These are phyloP conservation scores for Coemansia sp. DNA, from an alignment of 192 early-diverging fungal species.

Conservation along the genomic window DNA sequence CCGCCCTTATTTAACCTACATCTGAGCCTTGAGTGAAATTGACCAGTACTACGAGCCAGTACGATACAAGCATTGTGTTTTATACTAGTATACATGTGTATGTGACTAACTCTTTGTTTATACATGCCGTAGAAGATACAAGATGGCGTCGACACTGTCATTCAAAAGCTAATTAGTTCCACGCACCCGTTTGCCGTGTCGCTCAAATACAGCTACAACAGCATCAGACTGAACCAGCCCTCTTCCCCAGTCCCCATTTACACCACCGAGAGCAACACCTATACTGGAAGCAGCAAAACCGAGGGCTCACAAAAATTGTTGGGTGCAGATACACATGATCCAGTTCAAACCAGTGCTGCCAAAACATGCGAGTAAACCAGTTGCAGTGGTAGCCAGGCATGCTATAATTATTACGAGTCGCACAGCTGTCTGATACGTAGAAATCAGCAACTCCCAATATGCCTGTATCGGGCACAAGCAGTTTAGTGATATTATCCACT, in stretches of 20 bases:
- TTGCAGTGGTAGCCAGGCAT: conserved; percentile 65
- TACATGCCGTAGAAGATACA: not conserved
- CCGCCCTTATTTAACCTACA: too few relatives aligned
- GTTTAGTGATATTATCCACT: conserved; percentile 62
- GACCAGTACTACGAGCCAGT: not conserved
- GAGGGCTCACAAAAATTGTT: not conserved
- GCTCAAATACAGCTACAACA: not conserved
- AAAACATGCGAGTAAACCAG: conserved; percentile 82
- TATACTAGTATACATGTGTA: too few relatives aligned
- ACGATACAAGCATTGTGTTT: not conserved
- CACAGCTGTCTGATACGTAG: conserved; percentile 60
- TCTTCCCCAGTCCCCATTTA: not conserved
- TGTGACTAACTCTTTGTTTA: too few relatives aligned
- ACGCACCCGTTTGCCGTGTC: not conserved
- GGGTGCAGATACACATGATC: conserved; percentile 82
- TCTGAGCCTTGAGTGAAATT: not conserved
- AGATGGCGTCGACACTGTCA: not conserved
- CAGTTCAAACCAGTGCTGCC: conserved; percentile 84
- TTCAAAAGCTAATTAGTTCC: not conserved
- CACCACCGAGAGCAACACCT: not conserved
- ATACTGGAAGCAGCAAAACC: not conserved
- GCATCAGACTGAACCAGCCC: not conserved
- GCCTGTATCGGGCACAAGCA: conserved; percentile 62
- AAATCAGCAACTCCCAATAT: conserved; percentile 80
- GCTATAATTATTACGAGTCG: not conserved